A percentile compares a stretch with the other conserved stretches of the same genome.
Conservation (phyloP, 768 basidiomycete genomes). For the Pisolithus microcarpus region DNA sequence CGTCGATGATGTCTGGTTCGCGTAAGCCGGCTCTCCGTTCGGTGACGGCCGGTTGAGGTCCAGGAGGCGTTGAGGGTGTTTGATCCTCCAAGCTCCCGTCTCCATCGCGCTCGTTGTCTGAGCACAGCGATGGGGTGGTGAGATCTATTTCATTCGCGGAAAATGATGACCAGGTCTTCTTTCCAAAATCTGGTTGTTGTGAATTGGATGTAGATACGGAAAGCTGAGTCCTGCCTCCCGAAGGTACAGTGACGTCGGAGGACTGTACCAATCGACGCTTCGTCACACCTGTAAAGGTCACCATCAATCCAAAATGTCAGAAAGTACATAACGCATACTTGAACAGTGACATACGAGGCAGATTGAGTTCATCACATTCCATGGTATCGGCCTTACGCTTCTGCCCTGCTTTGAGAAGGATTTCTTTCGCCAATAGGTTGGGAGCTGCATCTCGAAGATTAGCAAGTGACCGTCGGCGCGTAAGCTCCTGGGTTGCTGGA, state of each 20-base stretch:
- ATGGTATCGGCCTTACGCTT: constrained; percentile 29
- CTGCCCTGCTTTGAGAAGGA: constrained; percentile 9
- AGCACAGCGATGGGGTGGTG: constrained; percentile 65
- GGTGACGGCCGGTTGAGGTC: constrained; percentile 18
- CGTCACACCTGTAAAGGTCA: constrained; percentile 17
- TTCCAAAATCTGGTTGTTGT: constrained; percentile 15
- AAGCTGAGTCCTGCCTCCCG: not conserved
- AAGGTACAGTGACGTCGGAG: constrained; percentile 14
- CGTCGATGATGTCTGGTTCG: constrained; percentile 28
- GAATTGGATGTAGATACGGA: constrained; percentile 15
- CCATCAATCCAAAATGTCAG: constrained; percentile 1
- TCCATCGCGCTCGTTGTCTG: constrained; percentile 54
- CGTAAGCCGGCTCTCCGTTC: not conserved
- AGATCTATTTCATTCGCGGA: constrained; percentile 34
- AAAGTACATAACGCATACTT: not conserved
- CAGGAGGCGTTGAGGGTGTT: constrained; percentile 46
- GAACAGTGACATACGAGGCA: constrained; percentile 27
- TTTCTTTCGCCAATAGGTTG: constrained; percentile 10
- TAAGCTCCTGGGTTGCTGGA: constrained; percentile 13
- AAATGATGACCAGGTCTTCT: constrained; percentile 24
- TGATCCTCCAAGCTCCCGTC: constrained; percentile 43
- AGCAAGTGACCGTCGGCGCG: constrained; percentile 21
- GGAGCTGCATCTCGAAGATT: constrained; percentile 20
- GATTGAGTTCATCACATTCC: constrained; percentile 18
- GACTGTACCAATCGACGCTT: constrained; percentile 33